These are phyloP conservation scores for Gastrodia elata DNA, from an alignment of 106 monocot species.

Conservation along the genomic window DNA sequence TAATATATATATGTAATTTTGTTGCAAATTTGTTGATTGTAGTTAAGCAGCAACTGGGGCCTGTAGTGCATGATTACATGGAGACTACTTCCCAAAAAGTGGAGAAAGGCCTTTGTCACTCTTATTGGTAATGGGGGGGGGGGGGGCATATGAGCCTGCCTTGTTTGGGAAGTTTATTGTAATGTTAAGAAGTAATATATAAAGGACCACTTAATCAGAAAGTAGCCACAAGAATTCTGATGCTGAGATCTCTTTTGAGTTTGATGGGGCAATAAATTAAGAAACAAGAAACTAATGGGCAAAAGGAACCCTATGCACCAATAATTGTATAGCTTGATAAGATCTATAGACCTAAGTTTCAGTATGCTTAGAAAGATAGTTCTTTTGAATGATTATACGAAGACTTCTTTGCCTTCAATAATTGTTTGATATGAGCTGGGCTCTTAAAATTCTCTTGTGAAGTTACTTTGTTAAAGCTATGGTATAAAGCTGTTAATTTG, in stretches of 20 bases:
- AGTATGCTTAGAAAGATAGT: slow-evolving; percentile 2
- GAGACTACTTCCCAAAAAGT: slow-evolving; percentile 6
- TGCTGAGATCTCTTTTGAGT: not conserved
- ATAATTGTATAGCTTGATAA: not conserved
- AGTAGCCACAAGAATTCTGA: not conserved
- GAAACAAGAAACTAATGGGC: not conserved
- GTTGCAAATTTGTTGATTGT: not conserved
- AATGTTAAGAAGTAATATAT: not conserved
- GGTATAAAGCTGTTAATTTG: not conserved
- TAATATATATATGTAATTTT: no score
- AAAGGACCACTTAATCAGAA: slow-evolving; percentile 7
- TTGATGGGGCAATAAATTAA: slow-evolving; percentile 3
- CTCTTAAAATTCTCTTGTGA: not conserved
- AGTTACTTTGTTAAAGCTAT: not conserved
- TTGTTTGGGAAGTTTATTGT: slow-evolving; percentile 5
- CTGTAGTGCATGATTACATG: slow-evolving; percentile 5
- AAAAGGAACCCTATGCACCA: slow-evolving; percentile 4
- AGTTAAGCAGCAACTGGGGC: not conserved
- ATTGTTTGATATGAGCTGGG: not conserved
- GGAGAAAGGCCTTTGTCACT: not conserved
- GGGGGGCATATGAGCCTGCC: not conserved
- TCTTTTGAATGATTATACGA: not conserved
- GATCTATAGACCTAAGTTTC: not conserved
- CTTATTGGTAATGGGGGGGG: not conserved
- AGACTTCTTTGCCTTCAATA: not conserved